Evolutionary conservation across 2,329 filamentous ascomycete species (phyloP).

Genomic region (Lasiodiplodia sp.): DNA sequence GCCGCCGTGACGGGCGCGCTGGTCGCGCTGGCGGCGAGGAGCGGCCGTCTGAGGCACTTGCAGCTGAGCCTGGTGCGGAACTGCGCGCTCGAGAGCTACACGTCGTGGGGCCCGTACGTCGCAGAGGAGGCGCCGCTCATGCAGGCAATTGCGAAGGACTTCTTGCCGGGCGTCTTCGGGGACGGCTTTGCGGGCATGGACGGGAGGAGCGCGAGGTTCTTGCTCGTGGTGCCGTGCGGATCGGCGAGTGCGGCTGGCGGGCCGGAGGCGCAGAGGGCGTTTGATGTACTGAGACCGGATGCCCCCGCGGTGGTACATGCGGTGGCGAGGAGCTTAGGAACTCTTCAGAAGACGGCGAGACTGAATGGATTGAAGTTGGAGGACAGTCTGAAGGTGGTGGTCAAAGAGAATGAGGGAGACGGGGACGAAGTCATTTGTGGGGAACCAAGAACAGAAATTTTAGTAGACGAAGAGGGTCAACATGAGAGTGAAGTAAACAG

Average conservation of each 20-base stretch:
- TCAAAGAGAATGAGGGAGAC: not conserved
- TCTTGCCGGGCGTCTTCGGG: not conserved
- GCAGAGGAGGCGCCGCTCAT: slow-evolving; percentile 19
- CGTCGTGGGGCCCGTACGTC: slow-evolving; percentile 27
- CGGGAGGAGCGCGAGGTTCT: not conserved
- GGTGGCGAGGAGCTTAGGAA: slow-evolving; percentile 25
- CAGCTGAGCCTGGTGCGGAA: slow-evolving; percentile 28
- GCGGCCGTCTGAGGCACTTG: slow-evolving; percentile 7
- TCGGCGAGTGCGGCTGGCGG: not conserved
- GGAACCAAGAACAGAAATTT: slow-evolving; percentile 5
- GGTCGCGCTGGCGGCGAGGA: not conserved
- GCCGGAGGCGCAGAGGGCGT: slow-evolving; percentile 16
- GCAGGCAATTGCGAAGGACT: slow-evolving; percentile 4
- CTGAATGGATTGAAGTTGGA: slow-evolving; percentile 23
- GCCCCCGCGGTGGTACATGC: slow-evolving; percentile 26
- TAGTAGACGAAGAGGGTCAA: not conserved
- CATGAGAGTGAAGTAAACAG: not conserved
- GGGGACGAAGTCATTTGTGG: not conserved
- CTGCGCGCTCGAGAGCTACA: slow-evolving; percentile 31
- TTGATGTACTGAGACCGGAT: slow-evolving; percentile 28
- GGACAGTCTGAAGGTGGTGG: slow-evolving; percentile 8
- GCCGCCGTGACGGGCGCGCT: not conserved
- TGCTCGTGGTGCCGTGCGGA: slow-evolving; percentile 24
- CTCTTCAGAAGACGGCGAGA: slow-evolving; percentile 25
- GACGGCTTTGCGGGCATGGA: not conserved